Conservation (phyloP, 2,329 filamentous ascomycete species). For the Arthrobotrys musiformis region DNA sequence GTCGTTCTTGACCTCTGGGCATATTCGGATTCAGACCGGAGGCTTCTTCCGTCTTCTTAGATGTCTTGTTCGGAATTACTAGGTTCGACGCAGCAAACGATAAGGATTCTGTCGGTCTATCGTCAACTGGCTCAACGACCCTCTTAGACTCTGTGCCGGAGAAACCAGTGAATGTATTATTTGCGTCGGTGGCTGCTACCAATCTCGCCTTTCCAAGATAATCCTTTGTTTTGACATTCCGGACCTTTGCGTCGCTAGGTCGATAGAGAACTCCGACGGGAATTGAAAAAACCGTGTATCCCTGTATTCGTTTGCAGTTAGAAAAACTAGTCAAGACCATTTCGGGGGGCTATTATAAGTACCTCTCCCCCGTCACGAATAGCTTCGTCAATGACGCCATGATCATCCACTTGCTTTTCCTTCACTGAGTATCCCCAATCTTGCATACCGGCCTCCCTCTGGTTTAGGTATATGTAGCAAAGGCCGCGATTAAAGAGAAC, state of each 20-base stretch:
- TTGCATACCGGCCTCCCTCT: slow-evolving; percentile 88
- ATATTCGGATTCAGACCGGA: slow-evolving; percentile 66
- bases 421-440: slow-evolving; percentile 91
- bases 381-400: slow-evolving; percentile 97
- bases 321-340: not conserved
- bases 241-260: slow-evolving; percentile 96
- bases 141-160: slow-evolving; percentile 82
- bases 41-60: slow-evolving; percentile 43
- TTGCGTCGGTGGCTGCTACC: slow-evolving; percentile 84
- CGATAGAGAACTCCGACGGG: slow-evolving; percentile 94
- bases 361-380: slow-evolving; percentile 93
- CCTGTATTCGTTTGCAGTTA: slow-evolving; percentile 66
- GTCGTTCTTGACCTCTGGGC: slow-evolving; percentile 2
- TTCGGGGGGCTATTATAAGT: slow-evolving; percentile 57
- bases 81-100: slow-evolving; percentile 94
- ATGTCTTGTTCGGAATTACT: slow-evolving; percentile 79
- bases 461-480: slow-evolving; percentile 96
- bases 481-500: slow-evolving; percentile 96
- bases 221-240: slow-evolving; percentile 96
- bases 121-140: slow-evolving; percentile 68
- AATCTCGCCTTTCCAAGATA: slow-evolving; percentile 96
- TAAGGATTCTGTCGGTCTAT: slow-evolving; percentile 82
- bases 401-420: slow-evolving; percentile 94
- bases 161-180: slow-evolving; percentile 84
- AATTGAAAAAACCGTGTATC: slow-evolving; percentile 98